Evolutionary conservation across 1,139 yeast genomes (phyloP), one percentile per base, ranked within the genome.

Genomic region (Diutina scorzettiae): DNA sequence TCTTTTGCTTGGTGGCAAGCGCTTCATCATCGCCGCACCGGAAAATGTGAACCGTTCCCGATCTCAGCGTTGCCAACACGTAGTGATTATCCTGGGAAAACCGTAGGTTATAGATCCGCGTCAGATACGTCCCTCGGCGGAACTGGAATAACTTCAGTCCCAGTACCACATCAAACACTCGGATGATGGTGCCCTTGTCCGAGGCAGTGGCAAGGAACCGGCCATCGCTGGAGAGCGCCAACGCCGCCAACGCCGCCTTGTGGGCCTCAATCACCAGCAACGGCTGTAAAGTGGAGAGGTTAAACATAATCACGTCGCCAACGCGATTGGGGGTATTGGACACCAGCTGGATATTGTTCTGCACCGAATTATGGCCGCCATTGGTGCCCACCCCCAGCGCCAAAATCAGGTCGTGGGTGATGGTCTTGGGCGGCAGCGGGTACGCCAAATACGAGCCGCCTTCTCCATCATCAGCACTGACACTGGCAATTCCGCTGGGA

Each of bases 41-140:
- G 66, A 91, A 91, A 19, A 91, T 77, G 57, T 91, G 98, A 12
- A 91, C 95, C 0, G 98, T 91, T 45, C 84, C 94, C 28, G 95
- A 85, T 1, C 96, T 83, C 39, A 94, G 81, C 23, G 94, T 79
- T 2, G 93, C 96, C 24, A 87, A 76, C 33, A 91, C 71, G 53
- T 82, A 78, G 43, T 69, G 68, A 49, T 87, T 81, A 50, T 84
- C 84, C 28, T 73, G 70, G 52, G 93, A 82, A 61, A 91, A 91
- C 29, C 80, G 74, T 48, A 91, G 69, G 2, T 95, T 81, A 54
- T 80, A 82, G n/a, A 91, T 86, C 53, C 73, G 79, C 5, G 97
- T 82, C 3, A 95, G 94, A 56, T 89, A 89, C 1, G 96, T 84
- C 1, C 98, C 98, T 55, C 97, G 71, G 51, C 98, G 71, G 59